Base-by-base conservation (phyloP, 331 rosid genomes). In the Dryas integrifolia region DNA sequence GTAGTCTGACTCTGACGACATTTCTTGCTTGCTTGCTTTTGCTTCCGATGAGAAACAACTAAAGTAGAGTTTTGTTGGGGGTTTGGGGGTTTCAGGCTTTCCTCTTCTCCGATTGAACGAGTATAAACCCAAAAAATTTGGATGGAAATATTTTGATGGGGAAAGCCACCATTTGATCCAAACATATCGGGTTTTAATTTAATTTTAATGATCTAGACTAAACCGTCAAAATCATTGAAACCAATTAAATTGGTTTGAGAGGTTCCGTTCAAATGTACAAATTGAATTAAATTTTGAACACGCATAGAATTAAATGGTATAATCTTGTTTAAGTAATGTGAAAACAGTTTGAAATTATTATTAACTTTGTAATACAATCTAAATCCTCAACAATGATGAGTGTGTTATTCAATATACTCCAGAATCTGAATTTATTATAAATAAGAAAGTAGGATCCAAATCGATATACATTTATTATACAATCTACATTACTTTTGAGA, bases 391-490 rank as follows among this genome's bases (percentile, higher is more conserved):
- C 15, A 43, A 12, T 55, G 65, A 12, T 41, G 65, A 7, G 6
- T 7, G 11, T 53, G 51, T 3, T 8, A 70, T n/a, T 44, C n/a
- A 45, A 57, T 30, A 48, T 49, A 72, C 40, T 61, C 5, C 6
- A 45, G 16, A 40, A 72, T 46, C 57, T 38, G 4, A 13, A 16
- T 61, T 15, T 16, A 41, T 8, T 15, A 43, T 55, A 43, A 35
- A 60, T 2, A 69, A 51, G 3, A 12, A 51, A 40, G 21, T 9
- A 40, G 35, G 35, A 30, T 30, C 35, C 35, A 26, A 39, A 68
- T 76, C 71, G 50, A 3, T 9, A 43, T 6, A 9, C 44, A 57
- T 78, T 72, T 65, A 78, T 65, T 56, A 39, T 13, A 59, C 18
- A 47, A 67, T 73, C 72, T 16, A 9, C 12, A 21, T 0, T 9